Base-by-base conservation (phyloP, 352 stramenopile species). In the Phytophthora pseudosyringae region DNA sequence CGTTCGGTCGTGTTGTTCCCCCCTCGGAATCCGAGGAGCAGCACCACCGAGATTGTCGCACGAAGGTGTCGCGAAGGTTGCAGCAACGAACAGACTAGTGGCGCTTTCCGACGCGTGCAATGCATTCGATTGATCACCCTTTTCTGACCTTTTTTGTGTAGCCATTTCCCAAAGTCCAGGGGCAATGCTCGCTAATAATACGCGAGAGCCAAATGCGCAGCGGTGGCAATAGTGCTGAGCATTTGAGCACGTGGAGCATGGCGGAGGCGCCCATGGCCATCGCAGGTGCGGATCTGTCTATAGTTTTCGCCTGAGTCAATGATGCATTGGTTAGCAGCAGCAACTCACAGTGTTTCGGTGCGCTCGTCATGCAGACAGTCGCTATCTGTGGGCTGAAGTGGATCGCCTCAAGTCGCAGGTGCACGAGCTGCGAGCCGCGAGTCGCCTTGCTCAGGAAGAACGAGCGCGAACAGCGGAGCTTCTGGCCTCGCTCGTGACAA, bases 351-450 rank as follows among this genome's bases (percentile, higher is more conserved):
- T 41, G 18, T 39, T 38, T 41, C 48, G 18, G 25, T 43, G 45
- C 59, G 36, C 12, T 59, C 41, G 21, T 46, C 15, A 9, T 61
- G 63, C 51, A 74, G 82, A 89, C 29, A 75, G 58, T 48, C 71
- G 75, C 21, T 75, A 88, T 46, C 51, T 91, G 21, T 87, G 79
- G 80, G 69, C 51, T 7, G 80, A 91, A 54, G 80, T 91, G 26
- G 73, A 84, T 48, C 71, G 80, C 15, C 69, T 91, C 45, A 91
- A 88, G 58, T 48, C 54, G 1, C 76, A 84, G 4, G 69, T 89
- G 7, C 66, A 79, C 2, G 57, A 83, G 11, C 64, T 91, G 16
- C 73, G 81, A 44, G 36, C 59, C 32, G 45, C 63, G 8, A 68
- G 67, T 44, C 69, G 63, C 10, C 31, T 62, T 1, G 41, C 69